Evolutionary conservation across 805 yeast genomes (phyloP), one percentile per base, ranked within the genome.

Genomic region (Groenewaldozyma salmanticensis): DNA sequence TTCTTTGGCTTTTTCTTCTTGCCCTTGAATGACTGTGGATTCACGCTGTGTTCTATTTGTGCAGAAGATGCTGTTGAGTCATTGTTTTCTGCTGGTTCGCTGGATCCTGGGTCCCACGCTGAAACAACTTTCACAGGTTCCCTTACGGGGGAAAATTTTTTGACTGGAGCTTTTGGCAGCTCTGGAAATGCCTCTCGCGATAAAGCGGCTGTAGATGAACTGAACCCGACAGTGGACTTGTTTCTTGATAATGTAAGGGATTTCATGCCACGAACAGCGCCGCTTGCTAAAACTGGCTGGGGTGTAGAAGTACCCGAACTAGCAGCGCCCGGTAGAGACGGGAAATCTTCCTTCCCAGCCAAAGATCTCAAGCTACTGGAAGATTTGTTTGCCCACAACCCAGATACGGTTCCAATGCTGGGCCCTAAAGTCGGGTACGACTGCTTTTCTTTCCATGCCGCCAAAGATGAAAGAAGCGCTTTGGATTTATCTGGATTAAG

Each of bases 1-100:
- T 74, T 75, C 55, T 73, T 73, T 55, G 74, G 61, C 20, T 61
- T 63, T 42, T 65, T 72, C 52, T 61, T 62, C 45, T 59, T 62
- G 20, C 24, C 11, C 4, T 58, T 60, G 32, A 9, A 9, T 7
- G 7, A 7, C 29, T 24, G 29, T 24, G 29, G 11, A 13, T 24
- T 24, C 11, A 13, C 11, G 7, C 11, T 7, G 7, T 24, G 11
- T 9, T 13, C 13, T 24, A 13, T 9, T 13, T 24, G 11, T 35
- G 24, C 35, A 22, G 40, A 31, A 20, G 41, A 19, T 21, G 15
- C 33, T n/a, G 40, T 21, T 9, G 36, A 5, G 18, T 38, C 21
- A 29, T 24, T 15, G 15, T 13, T n/a, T 27, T 38, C 21, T 3
- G 33, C 31, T 31, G 31, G 24, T 20, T 31, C 33, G 19, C 29